Evolutionary conservation across 2,329 filamentous ascomycete genomes (phyloP).

Genomic region (Lachnellula subtilissima): DNA sequence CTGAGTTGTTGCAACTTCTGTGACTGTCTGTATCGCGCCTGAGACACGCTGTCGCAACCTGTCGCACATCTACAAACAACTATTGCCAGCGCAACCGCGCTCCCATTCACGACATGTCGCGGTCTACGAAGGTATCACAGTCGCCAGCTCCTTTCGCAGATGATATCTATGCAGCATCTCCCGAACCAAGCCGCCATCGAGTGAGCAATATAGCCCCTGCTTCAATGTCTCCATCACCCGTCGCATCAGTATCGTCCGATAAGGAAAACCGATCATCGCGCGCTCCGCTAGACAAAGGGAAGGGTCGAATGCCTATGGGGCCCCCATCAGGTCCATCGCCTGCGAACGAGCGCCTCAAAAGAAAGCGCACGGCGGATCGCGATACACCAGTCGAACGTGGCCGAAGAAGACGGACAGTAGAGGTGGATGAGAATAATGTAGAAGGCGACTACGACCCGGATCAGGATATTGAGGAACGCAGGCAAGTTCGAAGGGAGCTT

Average conservation of each 20-base stretch:
- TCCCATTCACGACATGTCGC: conserved; percentile 10
- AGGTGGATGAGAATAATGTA: conserved; percentile 29
- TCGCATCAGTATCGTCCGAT: conserved; percentile 38
- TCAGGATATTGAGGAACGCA: conserved; percentile 69
- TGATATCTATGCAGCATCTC: conserved; percentile 30
- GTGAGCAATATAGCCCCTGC: conserved; percentile 7
- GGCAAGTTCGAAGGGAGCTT: conserved; percentile 63
- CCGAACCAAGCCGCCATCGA: conserved; percentile 19
- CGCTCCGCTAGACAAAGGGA: conserved; percentile 38
- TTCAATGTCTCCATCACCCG: conserved; percentile 31
- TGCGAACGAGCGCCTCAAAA: conserved; percentile 13
- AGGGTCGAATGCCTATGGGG: conserved; percentile 35
- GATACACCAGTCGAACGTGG: conserved; percentile 17
- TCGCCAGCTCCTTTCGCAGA: conserved; percentile 25
- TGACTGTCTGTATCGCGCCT: not conserved
- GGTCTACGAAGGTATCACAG: conserved; percentile 23
- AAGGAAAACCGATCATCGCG: conserved; percentile 42
- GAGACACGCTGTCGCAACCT: not conserved
- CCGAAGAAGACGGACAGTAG: conserved; percentile 26
- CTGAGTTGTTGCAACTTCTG: not conserved
- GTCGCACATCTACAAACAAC: not conserved
- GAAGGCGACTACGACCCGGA: conserved; percentile 68
- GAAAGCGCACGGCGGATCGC: conserved; percentile 22
- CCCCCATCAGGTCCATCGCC: conserved; percentile 20
- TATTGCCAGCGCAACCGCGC: not conserved